Percentiles rank a stretch among this genome's conserved stretches.
phyloP scores from a whole-genome alignment of 106 monocot genomes.

The Dendrobium nobile region DNA sequence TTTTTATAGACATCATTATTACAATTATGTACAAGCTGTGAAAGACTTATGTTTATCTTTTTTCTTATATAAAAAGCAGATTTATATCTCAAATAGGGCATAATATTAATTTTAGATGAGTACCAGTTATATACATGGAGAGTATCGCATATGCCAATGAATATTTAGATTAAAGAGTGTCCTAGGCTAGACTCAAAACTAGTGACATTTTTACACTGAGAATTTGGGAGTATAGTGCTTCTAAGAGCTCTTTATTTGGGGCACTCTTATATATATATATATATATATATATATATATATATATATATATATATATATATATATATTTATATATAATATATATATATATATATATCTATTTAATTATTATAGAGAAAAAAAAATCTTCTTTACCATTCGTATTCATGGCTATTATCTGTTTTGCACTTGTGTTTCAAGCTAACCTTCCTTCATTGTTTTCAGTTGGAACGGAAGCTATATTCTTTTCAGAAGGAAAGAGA shows the following conservation, averaged over 20 bases:
- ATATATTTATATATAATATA: neutral
- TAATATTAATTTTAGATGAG: no score
- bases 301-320: neutral
- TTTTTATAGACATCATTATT: neutral
- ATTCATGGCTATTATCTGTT: no score
- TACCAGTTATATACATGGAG: neutral
- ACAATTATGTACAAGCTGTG: neutral
- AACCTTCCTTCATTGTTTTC: neutral
- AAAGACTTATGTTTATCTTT: neutral
- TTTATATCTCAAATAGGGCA: no score
- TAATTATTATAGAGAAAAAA: neutral
- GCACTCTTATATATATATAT: neutral
- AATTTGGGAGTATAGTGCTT: no score
- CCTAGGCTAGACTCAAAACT: no score
- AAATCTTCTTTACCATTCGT: no score
- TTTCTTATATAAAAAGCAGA: no score
- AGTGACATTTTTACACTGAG: no score
- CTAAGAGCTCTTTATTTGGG: no score
- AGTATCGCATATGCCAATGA: neutral
- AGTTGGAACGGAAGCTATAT: conserved; percentile 2
- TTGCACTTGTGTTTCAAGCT: neutral
- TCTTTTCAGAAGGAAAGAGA: neutral
- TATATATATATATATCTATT: neutral
- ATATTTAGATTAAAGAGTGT: neutral
- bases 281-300: neutral